Base-by-base conservation (phyloP, 1,139 yeast species). In the Hyphopichia fennica region DNA sequence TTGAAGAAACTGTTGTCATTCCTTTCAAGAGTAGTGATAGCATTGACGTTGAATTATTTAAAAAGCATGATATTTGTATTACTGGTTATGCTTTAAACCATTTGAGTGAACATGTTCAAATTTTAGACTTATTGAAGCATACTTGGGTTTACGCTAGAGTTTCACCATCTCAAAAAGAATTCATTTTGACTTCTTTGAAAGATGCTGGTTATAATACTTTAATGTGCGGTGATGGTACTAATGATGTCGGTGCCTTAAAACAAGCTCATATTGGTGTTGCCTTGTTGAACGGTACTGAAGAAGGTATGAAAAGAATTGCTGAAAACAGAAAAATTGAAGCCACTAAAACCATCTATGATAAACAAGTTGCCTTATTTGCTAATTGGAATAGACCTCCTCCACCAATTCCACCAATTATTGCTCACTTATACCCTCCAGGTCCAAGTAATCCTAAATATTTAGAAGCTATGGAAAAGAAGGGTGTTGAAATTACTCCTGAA, bases 211-310 rank as follows among this genome's bases (percentile, higher is more conserved):
- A 91, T 67, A 86, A 81, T 58, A 93, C 99, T 28, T 78, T 95
- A 56, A 93, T 93, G 99, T 93, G 99, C 70, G 99, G 99, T 75
- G 99, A 93, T 69, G 99, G 99, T 69, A 93, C 99, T 28, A 93
- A 93, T 63, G 99, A 93, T 74, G 99, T 93, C 43, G 99, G 99
- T 65, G 99, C 99, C 42, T 80, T 93, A 68, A 95, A 93, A 65
- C 98, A 93, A 71, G 98, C 99, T 8, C 96, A 93, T 59, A 85
- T 93, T 60, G 99, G 99, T 72, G 91, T 93, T 60, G 99, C 99
- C 14, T 73, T 93, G 53, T 77, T 95, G 62, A 95, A 95, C 59
- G 99, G 98, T 70, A 90, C 99, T 44, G 96, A 88, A 62, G 97
- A 87, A 46, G 89, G 96, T 42, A 75, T 95, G 82, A 87, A 87